Percentiles rank a stretch among this genome's conserved stretches.
These are phyloP conservation scores for Coprinopsis strossmayeri DNA, from an alignment of 768 basidiomycete species.

Conservation along the genomic window DNA sequence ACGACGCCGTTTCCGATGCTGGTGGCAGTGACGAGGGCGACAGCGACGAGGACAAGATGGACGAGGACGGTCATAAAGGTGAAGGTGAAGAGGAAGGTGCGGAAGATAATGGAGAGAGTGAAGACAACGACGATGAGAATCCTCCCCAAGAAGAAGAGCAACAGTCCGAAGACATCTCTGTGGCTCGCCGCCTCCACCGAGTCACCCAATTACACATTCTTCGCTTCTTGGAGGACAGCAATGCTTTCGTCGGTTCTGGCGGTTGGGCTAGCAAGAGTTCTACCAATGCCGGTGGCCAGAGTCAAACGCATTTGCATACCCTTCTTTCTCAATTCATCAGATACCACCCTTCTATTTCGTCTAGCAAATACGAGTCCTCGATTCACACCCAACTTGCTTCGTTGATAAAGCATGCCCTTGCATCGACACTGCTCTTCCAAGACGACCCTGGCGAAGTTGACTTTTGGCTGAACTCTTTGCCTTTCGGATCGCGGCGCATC, in stretches of 20 bases:
- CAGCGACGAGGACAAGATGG: neutral
- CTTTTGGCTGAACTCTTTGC: conserved; percentile 4
- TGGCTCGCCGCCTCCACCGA: conserved; percentile 26
- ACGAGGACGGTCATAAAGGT: conserved; percentile 15
- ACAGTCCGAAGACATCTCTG: conserved; percentile 13
- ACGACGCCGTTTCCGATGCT: neutral
- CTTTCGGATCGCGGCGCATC: conserved; percentile 2
- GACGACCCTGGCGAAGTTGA: conserved; percentile 7
- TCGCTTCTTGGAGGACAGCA: conserved; percentile 64
- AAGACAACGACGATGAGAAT: conserved; percentile 4
- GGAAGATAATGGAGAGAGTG: conserved; percentile 12
- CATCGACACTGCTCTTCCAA: conserved; percentile 72
- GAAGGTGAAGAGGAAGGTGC: conserved; percentile 20
- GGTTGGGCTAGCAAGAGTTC: conserved; percentile 57
- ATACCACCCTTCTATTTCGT: neutral
- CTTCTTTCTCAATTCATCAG: conserved; percentile 36
- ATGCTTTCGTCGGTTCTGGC: conserved; percentile 49
- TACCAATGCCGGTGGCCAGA: neutral
- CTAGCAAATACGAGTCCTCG: conserved; percentile 40
- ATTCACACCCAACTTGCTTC: conserved; percentile 38
- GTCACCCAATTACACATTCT: conserved; percentile 74
- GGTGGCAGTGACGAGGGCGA: conserved; percentile 10
- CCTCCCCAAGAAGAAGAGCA: conserved; percentile 4
- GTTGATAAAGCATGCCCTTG: conserved; percentile 62
- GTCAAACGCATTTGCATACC: conserved; percentile 51